A percentile compares a stretch with the other conserved stretches of the same genome.
Evolutionary conservation across 2,329 filamentous ascomycete species (phyloP).

Genomic region (Ophiostoma montium): DNA sequence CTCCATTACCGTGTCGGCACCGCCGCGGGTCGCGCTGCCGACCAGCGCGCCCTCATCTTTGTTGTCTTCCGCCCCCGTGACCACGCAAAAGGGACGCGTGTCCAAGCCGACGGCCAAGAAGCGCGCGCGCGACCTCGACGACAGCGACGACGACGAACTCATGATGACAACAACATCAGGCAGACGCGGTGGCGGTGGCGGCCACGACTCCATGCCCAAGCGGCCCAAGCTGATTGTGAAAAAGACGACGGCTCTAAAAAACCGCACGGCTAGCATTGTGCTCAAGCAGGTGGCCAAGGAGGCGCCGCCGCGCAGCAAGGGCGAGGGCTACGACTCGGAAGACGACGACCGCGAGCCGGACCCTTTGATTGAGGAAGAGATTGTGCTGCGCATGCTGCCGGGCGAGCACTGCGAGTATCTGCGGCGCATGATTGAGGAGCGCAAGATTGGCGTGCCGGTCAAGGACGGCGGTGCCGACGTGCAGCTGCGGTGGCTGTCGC

Average conservation of each 20-base stretch:
- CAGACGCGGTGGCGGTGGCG: not conserved
- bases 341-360: conserved; percentile 81
- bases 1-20: not conserved
- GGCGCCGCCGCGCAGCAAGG: conserved; percentile 53
- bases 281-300: conserved; percentile 34
- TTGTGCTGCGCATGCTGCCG: conserved; percentile 77
- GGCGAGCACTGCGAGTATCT: conserved; percentile 79
- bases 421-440: conserved; percentile 58
- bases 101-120: conserved; percentile 51
- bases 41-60: not conserved
- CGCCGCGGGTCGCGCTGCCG: not conserved
- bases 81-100: conserved; percentile 46
- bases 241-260: conserved; percentile 16
- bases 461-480: conserved; percentile 61
- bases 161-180: not conserved
- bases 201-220: conserved; percentile 22
- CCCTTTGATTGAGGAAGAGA: conserved; percentile 77
- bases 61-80: conserved; percentile 12
- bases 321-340: conserved; percentile 93
- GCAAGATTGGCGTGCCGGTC: conserved; percentile 55
- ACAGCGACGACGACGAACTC: conserved; percentile 33
- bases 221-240: conserved; percentile 40
- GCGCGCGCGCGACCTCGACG: conserved; percentile 40
- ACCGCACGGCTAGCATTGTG: conserved; percentile 18
- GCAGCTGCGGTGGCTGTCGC: conserved; percentile 56